These are phyloP conservation scores for Amesomyces nigricolor DNA, from an alignment of 2,329 filamentous ascomycete species.

Conservation along the genomic window DNA sequence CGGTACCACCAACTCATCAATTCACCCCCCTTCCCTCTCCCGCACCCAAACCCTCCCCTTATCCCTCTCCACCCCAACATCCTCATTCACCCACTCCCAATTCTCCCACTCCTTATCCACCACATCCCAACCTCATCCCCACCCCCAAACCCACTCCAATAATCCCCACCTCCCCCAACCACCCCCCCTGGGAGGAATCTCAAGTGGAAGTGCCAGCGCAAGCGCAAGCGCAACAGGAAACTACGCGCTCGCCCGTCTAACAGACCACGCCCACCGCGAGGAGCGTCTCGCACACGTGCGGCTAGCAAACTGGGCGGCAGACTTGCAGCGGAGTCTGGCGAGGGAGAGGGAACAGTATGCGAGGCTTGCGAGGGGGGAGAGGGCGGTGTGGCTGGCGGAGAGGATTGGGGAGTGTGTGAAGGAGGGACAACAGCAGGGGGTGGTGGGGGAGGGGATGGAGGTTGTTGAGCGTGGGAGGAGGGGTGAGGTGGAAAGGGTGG, in stretches of 20 bases:
- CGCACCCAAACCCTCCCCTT: neutral
- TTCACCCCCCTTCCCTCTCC: neutral
- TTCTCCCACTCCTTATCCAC: neutral
- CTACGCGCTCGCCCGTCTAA: constrained; percentile 55
- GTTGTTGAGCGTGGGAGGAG: constrained; percentile 25
- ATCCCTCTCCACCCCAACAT: neutral
- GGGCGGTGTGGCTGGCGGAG: constrained; percentile 64
- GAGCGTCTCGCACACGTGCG: constrained; percentile 46
- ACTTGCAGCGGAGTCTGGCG: constrained; percentile 69
- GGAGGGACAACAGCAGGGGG: constrained; percentile 59
- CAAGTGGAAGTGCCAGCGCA: too few species aligned
- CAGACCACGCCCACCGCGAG: constrained; percentile 36
- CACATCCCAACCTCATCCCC: neutral
- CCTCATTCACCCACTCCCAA: neutral
- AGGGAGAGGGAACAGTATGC: constrained; percentile 68
- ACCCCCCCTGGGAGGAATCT: constrained; percentile 15
- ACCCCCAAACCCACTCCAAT: neutral
- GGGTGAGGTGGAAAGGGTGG: neutral
- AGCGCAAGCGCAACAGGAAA: constrained; percentile 1
- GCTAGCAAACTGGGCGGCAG: constrained; percentile 74
- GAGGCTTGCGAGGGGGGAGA: constrained; percentile 54
- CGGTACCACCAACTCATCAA: constrained; percentile 8
- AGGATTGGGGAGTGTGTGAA: constrained; percentile 60
- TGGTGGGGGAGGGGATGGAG: constrained; percentile 31
- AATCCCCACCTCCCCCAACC: constrained; percentile 17